Evolutionary conservation across 2,329 filamentous ascomycete genomes (phyloP).

Genomic region (Onygena corvina): DNA sequence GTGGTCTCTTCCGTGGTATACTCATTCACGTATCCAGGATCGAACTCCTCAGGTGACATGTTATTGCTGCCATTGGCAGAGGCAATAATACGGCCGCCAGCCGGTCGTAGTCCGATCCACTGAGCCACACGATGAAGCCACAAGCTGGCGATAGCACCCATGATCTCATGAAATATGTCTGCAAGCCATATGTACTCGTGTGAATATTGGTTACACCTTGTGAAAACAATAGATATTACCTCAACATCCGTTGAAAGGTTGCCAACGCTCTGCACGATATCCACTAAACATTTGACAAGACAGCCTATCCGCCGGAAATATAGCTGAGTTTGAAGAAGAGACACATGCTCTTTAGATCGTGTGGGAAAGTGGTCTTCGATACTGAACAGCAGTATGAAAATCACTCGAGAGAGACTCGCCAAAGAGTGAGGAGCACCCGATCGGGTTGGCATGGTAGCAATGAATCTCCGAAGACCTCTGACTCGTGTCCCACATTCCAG

Average conservation of each 20-base stretch:
- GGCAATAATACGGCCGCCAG: not conserved
- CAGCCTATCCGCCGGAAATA: conserved; percentile 31
- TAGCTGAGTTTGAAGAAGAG: conserved; percentile 29
- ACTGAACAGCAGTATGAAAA: conserved; percentile 27
- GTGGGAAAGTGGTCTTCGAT: conserved; percentile 28
- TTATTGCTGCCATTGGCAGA: not conserved
- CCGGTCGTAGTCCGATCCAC: conserved; percentile 58
- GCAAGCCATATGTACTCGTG: conserved; percentile 51
- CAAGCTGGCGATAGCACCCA: conserved; percentile 50
- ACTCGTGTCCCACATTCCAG: conserved; percentile 29
- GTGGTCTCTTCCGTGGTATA: conserved; percentile 26
- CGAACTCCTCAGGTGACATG: not conserved
- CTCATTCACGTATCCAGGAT: conserved; percentile 2
- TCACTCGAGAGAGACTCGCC: conserved; percentile 26
- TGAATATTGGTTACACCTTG: conserved; percentile 51
- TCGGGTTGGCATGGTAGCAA: conserved; percentile 21
- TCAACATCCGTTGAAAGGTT: conserved; percentile 45
- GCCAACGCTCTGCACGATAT: conserved; percentile 36
- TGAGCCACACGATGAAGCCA: conserved; percentile 57
- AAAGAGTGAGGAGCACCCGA: conserved; percentile 23
- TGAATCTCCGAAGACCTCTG: conserved; percentile 28
- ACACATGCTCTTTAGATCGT: conserved; percentile 20
- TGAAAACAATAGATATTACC: conserved; percentile 50
- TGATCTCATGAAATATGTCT: conserved; percentile 53
- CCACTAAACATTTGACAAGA: conserved; percentile 26